Conservation (phyloP, 768 basidiomycete species). For the Cystoderma amianthinum region DNA sequence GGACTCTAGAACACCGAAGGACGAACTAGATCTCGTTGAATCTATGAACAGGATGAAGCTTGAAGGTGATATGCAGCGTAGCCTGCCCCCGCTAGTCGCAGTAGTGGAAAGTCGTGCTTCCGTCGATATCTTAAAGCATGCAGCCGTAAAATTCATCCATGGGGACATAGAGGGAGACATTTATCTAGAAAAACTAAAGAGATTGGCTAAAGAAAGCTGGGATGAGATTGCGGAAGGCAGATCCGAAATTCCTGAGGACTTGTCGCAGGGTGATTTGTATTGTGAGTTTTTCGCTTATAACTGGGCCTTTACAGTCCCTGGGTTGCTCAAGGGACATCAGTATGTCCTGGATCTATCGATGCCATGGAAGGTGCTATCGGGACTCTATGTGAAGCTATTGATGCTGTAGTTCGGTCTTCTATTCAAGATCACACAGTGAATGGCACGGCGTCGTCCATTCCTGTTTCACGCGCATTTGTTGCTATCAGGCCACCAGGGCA, state of each 20-base stretch:
- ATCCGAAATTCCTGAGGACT: conserved; percentile 69
- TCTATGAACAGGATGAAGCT: conserved; percentile 19
- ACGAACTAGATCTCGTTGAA: conserved; percentile 15
- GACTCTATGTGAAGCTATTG: conserved; percentile 85
- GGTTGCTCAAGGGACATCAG: conserved; percentile 24
- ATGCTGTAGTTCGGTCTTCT: conserved; percentile 40
- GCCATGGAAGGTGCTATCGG: conserved; percentile 81
- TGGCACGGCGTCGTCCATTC: conserved; percentile 5
- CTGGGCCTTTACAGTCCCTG: neutral
- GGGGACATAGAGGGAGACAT: conserved; percentile 62
- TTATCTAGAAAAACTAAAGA: conserved; percentile 56
- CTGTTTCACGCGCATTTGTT: conserved; percentile 59
- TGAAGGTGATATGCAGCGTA: conserved; percentile 9
- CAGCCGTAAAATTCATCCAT: conserved; percentile 70
- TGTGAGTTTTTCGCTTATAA: conserved; percentile 36
- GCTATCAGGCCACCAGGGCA: conserved; percentile 89
- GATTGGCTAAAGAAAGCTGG: conserved; percentile 52
- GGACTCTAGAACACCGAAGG: conserved; percentile 2
- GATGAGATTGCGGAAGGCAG: conserved; percentile 54
- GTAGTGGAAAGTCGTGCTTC: conserved; percentile 49
- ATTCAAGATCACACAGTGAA: conserved; percentile 1
- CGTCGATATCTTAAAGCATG: conserved; percentile 47
- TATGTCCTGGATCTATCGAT: conserved; percentile 69
- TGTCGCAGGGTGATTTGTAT: conserved; percentile 80
- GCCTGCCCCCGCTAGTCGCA: conserved; percentile 20